A percentile compares a stretch with the other conserved stretches of the same genome.
phyloP scores from a whole-genome alignment of 768 basidiomycete genomes.

The Amanita thiersii region DNA sequence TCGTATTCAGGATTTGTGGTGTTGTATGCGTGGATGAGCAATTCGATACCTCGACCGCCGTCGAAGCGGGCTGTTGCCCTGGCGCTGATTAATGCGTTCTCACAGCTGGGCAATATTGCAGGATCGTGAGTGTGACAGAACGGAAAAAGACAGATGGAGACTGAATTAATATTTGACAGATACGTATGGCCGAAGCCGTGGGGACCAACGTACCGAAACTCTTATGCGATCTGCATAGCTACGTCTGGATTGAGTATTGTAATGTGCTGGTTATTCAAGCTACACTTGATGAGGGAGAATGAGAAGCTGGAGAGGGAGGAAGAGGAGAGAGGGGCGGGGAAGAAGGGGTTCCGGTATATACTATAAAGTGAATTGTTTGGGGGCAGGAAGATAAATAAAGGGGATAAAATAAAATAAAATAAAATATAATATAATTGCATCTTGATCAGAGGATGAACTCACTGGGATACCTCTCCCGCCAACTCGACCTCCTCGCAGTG shows the following conservation, averaged over 20 bases:
- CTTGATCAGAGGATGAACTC: slow-evolving; percentile 55
- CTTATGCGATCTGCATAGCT: slow-evolving; percentile 69
- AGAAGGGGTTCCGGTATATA: slow-evolving; percentile 44
- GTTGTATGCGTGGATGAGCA: slow-evolving; percentile 43
- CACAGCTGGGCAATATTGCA: slow-evolving; percentile 77
- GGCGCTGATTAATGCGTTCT: slow-evolving; percentile 73
- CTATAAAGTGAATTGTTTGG: slow-evolving; percentile 20
- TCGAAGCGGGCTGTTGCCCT: slow-evolving; percentile 80
- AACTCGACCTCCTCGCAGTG: slow-evolving; percentile 65
- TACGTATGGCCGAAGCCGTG: slow-evolving; percentile 61
- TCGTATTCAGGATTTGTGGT: slow-evolving; percentile 65
- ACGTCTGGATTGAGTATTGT: slow-evolving; percentile 42
- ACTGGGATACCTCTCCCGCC: slow-evolving; percentile 71
- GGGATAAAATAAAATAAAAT: slow-evolving; percentile 4
- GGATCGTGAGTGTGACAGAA: slow-evolving; percentile 52
- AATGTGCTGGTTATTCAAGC: slow-evolving; percentile 44
- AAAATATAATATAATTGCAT: not conserved
- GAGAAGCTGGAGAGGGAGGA: slow-evolving; percentile 24
- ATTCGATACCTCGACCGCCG: slow-evolving; percentile 61
- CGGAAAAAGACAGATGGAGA: slow-evolving; percentile 7
- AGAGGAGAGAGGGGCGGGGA: slow-evolving; percentile 29
- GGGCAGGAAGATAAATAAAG: slow-evolving; percentile 7
- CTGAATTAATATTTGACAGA: slow-evolving; percentile 19
- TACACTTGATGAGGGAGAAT: slow-evolving; percentile 32
- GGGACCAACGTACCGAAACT: slow-evolving; percentile 61